Evolutionary conservation across 768 basidiomycete species (phyloP).

Genomic region (Mrakia hoshinonis): DNA sequence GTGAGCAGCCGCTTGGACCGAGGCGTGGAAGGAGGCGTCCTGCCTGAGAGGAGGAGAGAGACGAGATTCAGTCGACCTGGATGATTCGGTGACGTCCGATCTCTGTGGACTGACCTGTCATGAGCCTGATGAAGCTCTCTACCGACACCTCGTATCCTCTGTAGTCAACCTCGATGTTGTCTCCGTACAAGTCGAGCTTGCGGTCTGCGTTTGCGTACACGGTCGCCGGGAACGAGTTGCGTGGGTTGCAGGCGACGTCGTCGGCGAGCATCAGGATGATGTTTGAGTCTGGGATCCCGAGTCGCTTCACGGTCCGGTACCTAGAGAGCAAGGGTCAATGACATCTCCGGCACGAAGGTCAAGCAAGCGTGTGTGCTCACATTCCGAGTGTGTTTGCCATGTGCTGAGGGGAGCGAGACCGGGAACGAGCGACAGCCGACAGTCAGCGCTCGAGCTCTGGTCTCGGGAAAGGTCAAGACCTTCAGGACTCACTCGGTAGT

Average conservation of each 20-base stretch:
- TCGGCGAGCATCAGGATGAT: conserved; percentile 99
- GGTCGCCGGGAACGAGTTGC: conserved; percentile 83
- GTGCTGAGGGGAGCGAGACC: conserved; percentile 54
- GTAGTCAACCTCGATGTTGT: conserved; percentile 96
- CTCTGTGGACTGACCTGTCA: conserved; percentile 60
- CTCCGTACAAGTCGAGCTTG: conserved; percentile 81
- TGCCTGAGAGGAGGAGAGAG: conserved; percentile 48
- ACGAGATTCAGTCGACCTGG: not conserved
- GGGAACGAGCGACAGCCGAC: not conserved
- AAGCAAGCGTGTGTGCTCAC: conserved; percentile 46
- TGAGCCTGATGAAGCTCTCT: conserved; percentile 82
- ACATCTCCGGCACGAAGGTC: not conserved
- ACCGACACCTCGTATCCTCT: conserved; percentile 96
- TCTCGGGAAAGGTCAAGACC: not conserved
- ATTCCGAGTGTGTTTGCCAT: conserved; percentile 98
- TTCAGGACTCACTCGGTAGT: conserved; percentile 67
- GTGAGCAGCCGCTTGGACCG: conserved; percentile 85
- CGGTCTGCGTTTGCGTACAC: conserved; percentile 84
- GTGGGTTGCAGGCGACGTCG: conserved; percentile 84
- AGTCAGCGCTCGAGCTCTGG: not conserved
- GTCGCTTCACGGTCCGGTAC: conserved; percentile 95
- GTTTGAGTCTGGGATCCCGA: conserved; percentile 96
- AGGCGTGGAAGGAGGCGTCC: conserved; percentile 72
- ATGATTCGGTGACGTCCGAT: no score
- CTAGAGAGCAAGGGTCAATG: conserved; percentile 41